These are phyloP conservation scores for Musa beccarii DNA, from an alignment of 176 grass and related monocot genomes.

Conservation along the genomic window DNA sequence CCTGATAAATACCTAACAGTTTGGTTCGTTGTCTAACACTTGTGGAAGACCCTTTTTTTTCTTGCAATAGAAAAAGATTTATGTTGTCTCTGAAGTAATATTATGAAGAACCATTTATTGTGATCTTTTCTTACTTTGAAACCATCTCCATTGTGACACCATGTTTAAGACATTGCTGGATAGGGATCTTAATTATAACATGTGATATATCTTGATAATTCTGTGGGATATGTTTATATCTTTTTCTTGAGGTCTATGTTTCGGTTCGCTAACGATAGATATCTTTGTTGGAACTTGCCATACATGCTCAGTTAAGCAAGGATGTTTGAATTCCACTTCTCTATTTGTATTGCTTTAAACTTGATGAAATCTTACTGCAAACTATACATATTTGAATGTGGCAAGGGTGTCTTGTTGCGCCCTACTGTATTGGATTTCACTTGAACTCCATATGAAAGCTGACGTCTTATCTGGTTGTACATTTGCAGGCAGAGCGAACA, in stretches of 20 bases:
- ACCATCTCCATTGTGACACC: no score
- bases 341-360: background rate
- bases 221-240: background rate
- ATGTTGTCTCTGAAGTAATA: background rate
- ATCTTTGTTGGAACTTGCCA: background rate
- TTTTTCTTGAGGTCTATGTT: slow-evolving; percentile 7
- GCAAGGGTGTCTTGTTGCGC: background rate
- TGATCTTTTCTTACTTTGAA: background rate
- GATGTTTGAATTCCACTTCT: background rate
- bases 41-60: background rate
- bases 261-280: no score
- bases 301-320: background rate
- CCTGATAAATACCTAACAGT: no score
- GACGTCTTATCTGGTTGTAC: background rate
- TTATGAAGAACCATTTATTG: background rate
- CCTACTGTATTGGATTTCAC: no score
- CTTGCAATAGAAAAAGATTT: background rate
- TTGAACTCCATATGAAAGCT: background rate
- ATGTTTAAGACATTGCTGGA: no score
- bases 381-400: background rate
- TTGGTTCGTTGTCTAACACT: background rate
- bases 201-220: no score
- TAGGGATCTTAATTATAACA: no score
- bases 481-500: slow-evolving; percentile 77
- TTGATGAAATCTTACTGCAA: background rate